A percentile compares a stretch with the other conserved stretches of the same genome.
phyloP scores from a whole-genome alignment of 495 filamentous ascomycete genomes.

The Xylaria castorea region DNA sequence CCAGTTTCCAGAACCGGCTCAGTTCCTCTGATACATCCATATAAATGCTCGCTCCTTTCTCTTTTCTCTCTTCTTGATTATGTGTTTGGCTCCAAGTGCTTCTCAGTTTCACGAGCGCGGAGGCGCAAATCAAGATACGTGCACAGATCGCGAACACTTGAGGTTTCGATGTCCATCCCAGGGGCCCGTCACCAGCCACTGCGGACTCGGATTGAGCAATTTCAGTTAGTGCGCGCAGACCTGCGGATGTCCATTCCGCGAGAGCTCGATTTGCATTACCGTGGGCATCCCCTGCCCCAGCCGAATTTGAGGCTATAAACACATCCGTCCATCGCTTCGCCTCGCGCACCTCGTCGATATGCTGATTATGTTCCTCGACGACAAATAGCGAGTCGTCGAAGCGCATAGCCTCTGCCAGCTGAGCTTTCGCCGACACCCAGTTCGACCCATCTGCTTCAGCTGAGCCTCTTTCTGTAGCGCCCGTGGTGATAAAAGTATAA shows the following conservation, averaged over 20 bases:
- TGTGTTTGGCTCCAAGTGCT: neutral
- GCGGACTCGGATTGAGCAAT: slow-evolving; percentile 44
- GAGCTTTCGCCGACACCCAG: slow-evolving; percentile 50
- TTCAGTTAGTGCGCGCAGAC: slow-evolving; percentile 55
- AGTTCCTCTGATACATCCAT: slow-evolving; percentile 35
- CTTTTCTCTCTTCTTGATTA: neutral
- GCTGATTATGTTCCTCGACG: slow-evolving; percentile 90
- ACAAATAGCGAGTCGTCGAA: slow-evolving; percentile 80
- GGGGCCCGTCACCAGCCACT: slow-evolving; percentile 61
- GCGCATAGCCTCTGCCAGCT: slow-evolving; percentile 58
- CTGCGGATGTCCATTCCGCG: slow-evolving; percentile 63
- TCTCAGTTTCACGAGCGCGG: slow-evolving; percentile 33
- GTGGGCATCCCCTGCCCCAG: neutral
- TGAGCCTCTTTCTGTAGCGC: neutral
- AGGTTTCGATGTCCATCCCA: slow-evolving; percentile 77
- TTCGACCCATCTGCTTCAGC: slow-evolving; percentile 19
- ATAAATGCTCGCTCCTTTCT: neutral
- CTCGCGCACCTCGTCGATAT: slow-evolving; percentile 79
- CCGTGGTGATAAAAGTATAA: slow-evolving; percentile 1
- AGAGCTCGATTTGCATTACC: slow-evolving; percentile 29
- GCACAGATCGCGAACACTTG: slow-evolving; percentile 73
- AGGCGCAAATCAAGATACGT: slow-evolving; percentile 60
- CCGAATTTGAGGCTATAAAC: slow-evolving; percentile 43
- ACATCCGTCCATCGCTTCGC: slow-evolving; percentile 66
- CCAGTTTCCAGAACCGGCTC: slow-evolving; percentile 38